A percentile compares a stretch with the other conserved stretches of the same genome.
phyloP scores from a whole-genome alignment of 345 rosid species.

The Jatropha curcas region DNA sequence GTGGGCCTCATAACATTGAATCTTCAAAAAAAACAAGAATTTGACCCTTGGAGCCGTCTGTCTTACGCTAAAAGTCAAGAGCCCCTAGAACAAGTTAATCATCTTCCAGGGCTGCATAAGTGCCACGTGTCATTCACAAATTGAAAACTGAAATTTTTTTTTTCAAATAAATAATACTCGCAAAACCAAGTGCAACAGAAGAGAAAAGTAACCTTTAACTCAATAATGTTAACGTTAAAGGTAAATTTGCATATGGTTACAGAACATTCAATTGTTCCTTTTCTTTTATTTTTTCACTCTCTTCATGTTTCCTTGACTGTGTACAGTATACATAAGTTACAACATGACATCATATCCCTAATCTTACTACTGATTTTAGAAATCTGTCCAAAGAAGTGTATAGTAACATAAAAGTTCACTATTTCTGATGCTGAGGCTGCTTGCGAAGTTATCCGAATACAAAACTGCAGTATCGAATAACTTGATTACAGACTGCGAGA shows the following conservation, averaged over 20 bases:
- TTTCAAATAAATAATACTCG: too few relatives aligned
- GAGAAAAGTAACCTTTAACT: neutral
- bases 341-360: neutral
- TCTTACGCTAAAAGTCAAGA: constrained; percentile 12
- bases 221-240: neutral
- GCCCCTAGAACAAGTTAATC: too few relatives aligned
- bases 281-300: neutral
- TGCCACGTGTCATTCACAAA: too few relatives aligned
- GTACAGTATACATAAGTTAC: neutral
- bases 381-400: neutral
- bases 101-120: too few relatives aligned
- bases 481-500: neutral
- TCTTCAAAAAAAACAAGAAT: constrained; percentile 16
- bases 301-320: neutral
- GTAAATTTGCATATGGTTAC: neutral
- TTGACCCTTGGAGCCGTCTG: constrained; percentile 2
- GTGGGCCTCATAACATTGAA: neutral
- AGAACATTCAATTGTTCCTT: neutral
- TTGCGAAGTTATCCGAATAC: neutral
- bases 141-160: too few relatives aligned
- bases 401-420: neutral
- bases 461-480: neutral
- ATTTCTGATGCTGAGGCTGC: neutral
- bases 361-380: neutral
- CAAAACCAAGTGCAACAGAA: too few relatives aligned